Conservation (phyloP, 306 rosid species). For the Cyclanthera cordifolia region DNA sequence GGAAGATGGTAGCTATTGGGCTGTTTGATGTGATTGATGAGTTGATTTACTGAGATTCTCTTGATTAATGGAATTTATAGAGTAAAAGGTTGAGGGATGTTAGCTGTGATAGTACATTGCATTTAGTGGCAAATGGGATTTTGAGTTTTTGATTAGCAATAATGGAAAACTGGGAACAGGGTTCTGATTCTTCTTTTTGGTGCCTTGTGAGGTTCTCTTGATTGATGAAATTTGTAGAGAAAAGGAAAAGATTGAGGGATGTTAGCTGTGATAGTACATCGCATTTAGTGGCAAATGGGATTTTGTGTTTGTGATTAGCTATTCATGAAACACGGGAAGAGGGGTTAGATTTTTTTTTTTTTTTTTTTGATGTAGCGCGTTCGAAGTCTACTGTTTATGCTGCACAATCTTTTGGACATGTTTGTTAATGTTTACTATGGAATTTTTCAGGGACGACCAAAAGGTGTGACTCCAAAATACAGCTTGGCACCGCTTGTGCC, state of each 20-base stretch:
- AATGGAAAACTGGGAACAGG: not conserved
- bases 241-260: not conserved
- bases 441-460: slow-evolving; percentile 84
- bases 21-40: not conserved
- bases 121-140: not conserved
- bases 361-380: not conserved
- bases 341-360: not conserved
- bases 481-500: slow-evolving; percentile 97
- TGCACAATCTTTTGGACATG: not conserved
- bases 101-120: slow-evolving; percentile 2
- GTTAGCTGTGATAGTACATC: not conserved
- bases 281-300: not conserved
- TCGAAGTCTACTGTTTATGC: not conserved
- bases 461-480: slow-evolving; percentile 91
- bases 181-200: not conserved
- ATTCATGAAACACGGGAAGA: not conserved
- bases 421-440: not conserved
- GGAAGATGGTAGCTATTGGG: not conserved
- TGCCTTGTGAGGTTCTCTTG: not conserved
- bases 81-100: not conserved
- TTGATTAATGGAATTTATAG: not conserved
- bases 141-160: not conserved
- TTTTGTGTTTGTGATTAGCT: not conserved
- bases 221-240: not conserved
- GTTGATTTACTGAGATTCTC: not conserved